phyloP scores from a whole-genome alignment of 305 asterid species.

The Fraxinus greggii region DNA sequence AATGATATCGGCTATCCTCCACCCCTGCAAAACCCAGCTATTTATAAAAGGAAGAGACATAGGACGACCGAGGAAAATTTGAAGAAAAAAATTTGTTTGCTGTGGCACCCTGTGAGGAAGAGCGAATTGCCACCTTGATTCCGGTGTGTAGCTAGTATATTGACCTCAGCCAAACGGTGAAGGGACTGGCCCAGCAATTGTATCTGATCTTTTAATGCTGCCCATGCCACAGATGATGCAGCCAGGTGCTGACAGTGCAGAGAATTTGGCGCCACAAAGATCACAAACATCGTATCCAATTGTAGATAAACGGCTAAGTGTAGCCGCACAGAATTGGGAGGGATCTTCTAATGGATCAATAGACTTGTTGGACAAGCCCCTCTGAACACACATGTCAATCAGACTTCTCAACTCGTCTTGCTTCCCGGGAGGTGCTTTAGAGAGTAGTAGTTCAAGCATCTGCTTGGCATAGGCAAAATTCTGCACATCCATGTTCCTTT shows the following conservation, averaged over 20 bases:
- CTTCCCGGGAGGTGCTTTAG: slow-evolving; percentile 94
- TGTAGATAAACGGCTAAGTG: slow-evolving; percentile 93
- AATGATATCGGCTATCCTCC: background rate
- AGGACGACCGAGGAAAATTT: background rate
- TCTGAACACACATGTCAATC: slow-evolving; percentile 83
- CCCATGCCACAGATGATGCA: slow-evolving; percentile 99
- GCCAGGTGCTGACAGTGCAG: slow-evolving; percentile 88
- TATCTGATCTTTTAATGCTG: slow-evolving; percentile 96
- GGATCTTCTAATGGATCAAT: slow-evolving; percentile 97
- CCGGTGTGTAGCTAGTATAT: background rate
- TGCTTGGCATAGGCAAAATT: slow-evolving; percentile 88
- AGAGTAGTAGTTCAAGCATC: slow-evolving; percentile 89
- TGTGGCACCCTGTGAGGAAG: background rate
- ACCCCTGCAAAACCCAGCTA: background rate
- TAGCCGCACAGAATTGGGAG: slow-evolving; percentile 95
- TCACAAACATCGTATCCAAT: slow-evolving; percentile 97
- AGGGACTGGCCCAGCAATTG: slow-evolving; percentile 88
- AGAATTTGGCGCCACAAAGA: slow-evolving; percentile 96
- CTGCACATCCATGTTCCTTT: slow-evolving; percentile 97
- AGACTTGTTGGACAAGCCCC: slow-evolving; percentile 90
- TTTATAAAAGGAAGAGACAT: background rate
- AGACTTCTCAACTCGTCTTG: slow-evolving; percentile 97
- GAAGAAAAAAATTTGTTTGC: background rate
- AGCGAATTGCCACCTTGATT: background rate
- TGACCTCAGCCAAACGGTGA: slow-evolving; percentile 81